A percentile compares a stretch with the other conserved stretches of the same genome.
These are phyloP conservation scores for Nepenthes mirabilis DNA, from an alignment of 148 eudicot species.

Conservation along the genomic window DNA sequence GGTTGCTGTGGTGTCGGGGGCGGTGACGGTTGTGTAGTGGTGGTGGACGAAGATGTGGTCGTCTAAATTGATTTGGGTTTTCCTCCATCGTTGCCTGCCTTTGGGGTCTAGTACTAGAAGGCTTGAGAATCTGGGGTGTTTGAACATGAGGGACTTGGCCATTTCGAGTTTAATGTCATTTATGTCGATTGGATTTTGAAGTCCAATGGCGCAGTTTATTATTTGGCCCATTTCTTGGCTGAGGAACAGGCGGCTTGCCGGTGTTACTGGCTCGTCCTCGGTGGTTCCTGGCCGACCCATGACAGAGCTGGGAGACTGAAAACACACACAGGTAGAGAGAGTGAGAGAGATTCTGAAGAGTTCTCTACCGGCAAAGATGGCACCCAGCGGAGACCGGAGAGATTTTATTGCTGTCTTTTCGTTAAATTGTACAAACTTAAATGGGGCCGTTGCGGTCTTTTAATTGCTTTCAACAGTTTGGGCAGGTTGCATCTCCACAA, in stretches of 20 bases:
- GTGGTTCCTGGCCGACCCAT: too few species aligned
- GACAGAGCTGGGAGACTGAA: too few species aligned
- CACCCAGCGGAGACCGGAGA: too few species aligned
- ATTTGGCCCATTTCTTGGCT: slow-evolving; percentile 36
- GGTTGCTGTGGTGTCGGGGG: slow-evolving; percentile 10
- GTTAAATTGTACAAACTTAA: too few species aligned
- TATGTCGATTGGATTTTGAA: slow-evolving; percentile 24
- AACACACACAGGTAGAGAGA: too few species aligned
- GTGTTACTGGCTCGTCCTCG: too few species aligned
- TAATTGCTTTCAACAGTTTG: too few species aligned
- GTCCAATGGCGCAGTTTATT: slow-evolving; percentile 35
- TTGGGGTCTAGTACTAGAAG: slow-evolving; percentile 30
- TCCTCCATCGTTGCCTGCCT: slow-evolving; percentile 37
- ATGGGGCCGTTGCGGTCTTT: too few species aligned
- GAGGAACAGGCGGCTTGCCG: slow-evolving; percentile 38
- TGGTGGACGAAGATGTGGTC: slow-evolving; percentile 39
- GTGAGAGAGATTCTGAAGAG: too few species aligned
- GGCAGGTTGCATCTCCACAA: too few species aligned
- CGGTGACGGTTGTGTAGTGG: slow-evolving; percentile 7
- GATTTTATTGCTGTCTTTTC: too few species aligned
- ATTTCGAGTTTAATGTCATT: slow-evolving; percentile 26
- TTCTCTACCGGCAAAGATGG: too few species aligned
- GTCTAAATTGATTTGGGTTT: slow-evolving; percentile 32
- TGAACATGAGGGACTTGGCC: slow-evolving; percentile 25
- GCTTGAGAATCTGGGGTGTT: slow-evolving; percentile 67